Percentiles rank a stretch among this genome's conserved stretches.
Evolutionary conservation across 371 early-diverging fungal species (phyloP).

Genomic region (Globomyces sp.): DNA sequence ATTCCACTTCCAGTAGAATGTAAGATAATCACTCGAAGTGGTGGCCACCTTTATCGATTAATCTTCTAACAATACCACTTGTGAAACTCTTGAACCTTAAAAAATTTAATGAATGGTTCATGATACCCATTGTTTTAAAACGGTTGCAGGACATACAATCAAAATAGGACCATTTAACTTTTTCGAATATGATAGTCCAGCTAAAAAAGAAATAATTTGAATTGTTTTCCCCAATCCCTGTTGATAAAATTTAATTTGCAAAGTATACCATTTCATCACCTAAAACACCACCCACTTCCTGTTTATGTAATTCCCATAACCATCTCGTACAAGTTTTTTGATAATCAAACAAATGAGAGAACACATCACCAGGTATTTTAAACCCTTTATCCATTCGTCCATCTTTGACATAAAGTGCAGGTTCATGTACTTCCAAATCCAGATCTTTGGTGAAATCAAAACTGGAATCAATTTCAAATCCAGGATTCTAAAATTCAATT

Average conservation of each 20-base stretch:
- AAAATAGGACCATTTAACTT: conserved; percentile 59
- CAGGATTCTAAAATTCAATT: not conserved
- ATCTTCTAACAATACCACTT: conserved; percentile 48
- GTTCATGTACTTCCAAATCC: conserved; percentile 54
- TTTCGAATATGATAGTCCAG: conserved; percentile 63
- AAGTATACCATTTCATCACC: conserved; percentile 93
- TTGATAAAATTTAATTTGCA: conserved; percentile 17
- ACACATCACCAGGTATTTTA: conserved; percentile 80
- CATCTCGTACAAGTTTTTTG: conserved; percentile 90
- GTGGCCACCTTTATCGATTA: conserved; percentile 67
- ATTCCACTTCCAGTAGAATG: conserved; percentile 83
- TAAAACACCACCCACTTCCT: conserved; percentile 90
- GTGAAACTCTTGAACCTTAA: conserved; percentile 74
- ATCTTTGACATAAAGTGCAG: conserved; percentile 65
- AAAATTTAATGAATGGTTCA: too few relatives aligned
- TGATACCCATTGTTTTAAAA: conserved; percentile 91
- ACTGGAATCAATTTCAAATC: not conserved
- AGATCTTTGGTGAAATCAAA: conserved; percentile 23
- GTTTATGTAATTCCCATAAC: conserved; percentile 85
- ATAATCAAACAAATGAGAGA: conserved; percentile 85
- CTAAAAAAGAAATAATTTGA: conserved; percentile 84
- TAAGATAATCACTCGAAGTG: conserved; percentile 82
- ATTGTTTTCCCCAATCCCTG: conserved; percentile 96
- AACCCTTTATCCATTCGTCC: conserved; percentile 56
- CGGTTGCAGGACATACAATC: conserved; percentile 94